Conservation (phyloP, 2,329 filamentous ascomycete species). For the Fusarium sp. region DNA sequence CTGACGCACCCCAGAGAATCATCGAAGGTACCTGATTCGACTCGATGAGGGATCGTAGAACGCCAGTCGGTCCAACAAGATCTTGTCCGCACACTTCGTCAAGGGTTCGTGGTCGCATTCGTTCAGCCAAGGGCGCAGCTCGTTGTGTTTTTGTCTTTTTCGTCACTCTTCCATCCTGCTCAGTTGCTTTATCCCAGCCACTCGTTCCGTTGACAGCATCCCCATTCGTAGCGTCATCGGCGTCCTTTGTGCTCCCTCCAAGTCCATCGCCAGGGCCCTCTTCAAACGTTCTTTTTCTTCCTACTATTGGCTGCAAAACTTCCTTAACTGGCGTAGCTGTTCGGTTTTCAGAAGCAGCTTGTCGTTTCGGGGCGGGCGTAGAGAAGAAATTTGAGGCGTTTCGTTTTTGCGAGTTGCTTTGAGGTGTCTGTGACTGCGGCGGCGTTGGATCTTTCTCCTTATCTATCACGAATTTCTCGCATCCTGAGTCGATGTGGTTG, state of each 20-base stretch:
- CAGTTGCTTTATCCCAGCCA: conserved; percentile 13
- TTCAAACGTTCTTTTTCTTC: conserved; percentile 65
- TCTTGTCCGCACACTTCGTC: conserved; percentile 94
- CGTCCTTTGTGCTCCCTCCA: neutral
- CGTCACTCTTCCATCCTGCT: conserved; percentile 55
- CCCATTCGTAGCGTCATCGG: conserved; percentile 12
- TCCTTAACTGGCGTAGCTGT: conserved; percentile 53
- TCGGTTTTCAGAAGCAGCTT: conserved; percentile 52
- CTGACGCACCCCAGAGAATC: conserved; percentile 89
- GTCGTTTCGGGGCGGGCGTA: conserved; percentile 69
- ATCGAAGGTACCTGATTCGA: conserved; percentile 89
- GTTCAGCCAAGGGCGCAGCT: conserved; percentile 88
- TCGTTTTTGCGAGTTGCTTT: conserved; percentile 62
- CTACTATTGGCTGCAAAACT: conserved; percentile 48
- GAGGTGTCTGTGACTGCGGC: conserved; percentile 49
- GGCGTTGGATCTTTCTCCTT: conserved; percentile 51
- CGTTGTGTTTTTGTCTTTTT: conserved; percentile 78
- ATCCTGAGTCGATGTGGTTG: conserved; percentile 88
- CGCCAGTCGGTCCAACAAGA: conserved; percentile 84
- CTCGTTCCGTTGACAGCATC: conserved; percentile 20
- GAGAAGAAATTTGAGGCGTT: conserved; percentile 71
- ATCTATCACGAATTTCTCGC: conserved; percentile 74
- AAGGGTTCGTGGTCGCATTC: conserved; percentile 86
- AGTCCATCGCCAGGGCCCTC: conserved; percentile 61
- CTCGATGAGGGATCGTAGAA: conserved; percentile 88